Evolutionary conservation across 768 basidiomycete species (phyloP).

Genomic region (Lyophyllum shimeji): DNA sequence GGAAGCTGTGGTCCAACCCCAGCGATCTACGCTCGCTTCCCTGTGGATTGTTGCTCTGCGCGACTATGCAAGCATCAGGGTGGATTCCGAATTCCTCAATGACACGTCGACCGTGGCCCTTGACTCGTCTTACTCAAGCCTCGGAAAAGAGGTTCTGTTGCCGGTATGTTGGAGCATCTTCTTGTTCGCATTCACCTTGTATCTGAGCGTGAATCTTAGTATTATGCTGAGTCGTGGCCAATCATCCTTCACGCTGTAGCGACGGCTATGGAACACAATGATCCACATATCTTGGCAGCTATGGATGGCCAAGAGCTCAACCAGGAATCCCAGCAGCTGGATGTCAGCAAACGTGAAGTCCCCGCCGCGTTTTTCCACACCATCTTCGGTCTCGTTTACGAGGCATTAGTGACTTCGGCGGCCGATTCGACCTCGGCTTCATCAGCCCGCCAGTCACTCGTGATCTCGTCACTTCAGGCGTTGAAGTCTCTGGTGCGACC

Average conservation of each 20-base stretch:
- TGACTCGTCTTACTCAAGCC: constrained; percentile 81
- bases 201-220: constrained; percentile 45
- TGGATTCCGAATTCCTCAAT: constrained; percentile 84
- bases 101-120: constrained; percentile 72
- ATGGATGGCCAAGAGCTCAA: constrained; percentile 71
- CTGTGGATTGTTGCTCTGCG: constrained; percentile 88
- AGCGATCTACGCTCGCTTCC: constrained; percentile 68
- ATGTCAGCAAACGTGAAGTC: constrained; percentile 44
- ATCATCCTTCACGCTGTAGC: constrained; percentile 85
- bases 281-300: constrained; percentile 69
- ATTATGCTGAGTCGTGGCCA: constrained; percentile 82
- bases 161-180: constrained; percentile 58
- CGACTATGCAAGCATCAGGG: constrained; percentile 89
- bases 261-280: constrained; percentile 68
- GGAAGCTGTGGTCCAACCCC: constrained; percentile 76
- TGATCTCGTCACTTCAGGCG: constrained; percentile 69
- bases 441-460: constrained; percentile 42
- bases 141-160: constrained; percentile 87
- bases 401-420: constrained; percentile 71
- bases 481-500: constrained; percentile 79
- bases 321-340: constrained; percentile 21
- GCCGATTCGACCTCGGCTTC: constrained; percentile 50
- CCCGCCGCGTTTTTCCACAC: constrained; percentile 85
- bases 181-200: neutral
- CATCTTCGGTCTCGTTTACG: constrained; percentile 92